Evolutionary conservation across 129 eudicot species (phyloP).

Genomic region (Solidago caesia): DNA sequence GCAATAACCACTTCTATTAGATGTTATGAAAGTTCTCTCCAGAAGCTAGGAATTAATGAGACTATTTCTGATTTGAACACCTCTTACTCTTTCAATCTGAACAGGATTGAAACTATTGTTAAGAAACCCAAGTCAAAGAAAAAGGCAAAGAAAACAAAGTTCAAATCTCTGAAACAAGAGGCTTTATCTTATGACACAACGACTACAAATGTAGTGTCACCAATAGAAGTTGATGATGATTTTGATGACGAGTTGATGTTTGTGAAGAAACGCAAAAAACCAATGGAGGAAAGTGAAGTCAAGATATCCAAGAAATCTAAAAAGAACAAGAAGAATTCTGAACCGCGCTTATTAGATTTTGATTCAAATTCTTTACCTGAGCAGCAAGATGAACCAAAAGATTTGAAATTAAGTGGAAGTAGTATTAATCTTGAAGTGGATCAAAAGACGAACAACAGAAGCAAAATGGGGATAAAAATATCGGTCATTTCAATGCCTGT

Average conservation of each 20-base stretch:
- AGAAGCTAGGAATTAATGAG: background rate
- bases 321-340: constrained; percentile 61
- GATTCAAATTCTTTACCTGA: constrained; percentile 42
- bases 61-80: constrained; percentile 11
- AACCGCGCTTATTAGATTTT: constrained; percentile 15
- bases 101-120: constrained; percentile 51
- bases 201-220: constrained; percentile 43
- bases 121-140: constrained; percentile 78
- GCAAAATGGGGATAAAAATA: constrained; percentile 69
- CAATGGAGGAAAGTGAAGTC: constrained; percentile 39
- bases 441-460: constrained; percentile 59
- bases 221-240: constrained; percentile 53
- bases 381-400: constrained; percentile 54
- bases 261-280: constrained; percentile 64
- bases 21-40: background rate
- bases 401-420: constrained; percentile 35
- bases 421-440: constrained; percentile 52
- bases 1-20: background rate
- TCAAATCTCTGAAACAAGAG: constrained; percentile 84
- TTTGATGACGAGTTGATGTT: constrained; percentile 36
- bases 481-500: constrained; percentile 65
- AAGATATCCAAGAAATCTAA: constrained; percentile 56
- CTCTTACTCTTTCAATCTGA: constrained; percentile 8
- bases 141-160: constrained; percentile 83
- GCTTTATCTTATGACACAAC: constrained; percentile 54